phyloP scores from a whole-genome alignment of 2,329 filamentous ascomycete species.

The Aspergillaceae sp. region DNA sequence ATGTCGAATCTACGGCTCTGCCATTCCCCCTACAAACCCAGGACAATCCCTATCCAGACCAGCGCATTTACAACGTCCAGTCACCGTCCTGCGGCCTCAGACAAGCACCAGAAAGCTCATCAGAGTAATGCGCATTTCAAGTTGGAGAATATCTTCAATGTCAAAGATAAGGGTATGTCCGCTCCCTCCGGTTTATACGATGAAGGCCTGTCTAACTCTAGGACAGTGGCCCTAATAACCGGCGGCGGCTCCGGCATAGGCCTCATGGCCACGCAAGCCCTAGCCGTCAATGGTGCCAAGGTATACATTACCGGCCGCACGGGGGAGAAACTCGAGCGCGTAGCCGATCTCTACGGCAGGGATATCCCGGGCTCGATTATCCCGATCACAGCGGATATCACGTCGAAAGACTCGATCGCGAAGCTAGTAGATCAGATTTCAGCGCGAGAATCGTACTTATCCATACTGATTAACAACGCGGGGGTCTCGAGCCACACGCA shows the following conservation, averaged over 20 bases:
- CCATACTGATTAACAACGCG: conserved; percentile 63
- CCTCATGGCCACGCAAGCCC: conserved; percentile 52
- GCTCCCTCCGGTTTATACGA: background rate
- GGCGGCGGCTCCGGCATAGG: conserved; percentile 59
- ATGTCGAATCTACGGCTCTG: background rate
- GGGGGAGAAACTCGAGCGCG: conserved; percentile 27
- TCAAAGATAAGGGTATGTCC: conserved; percentile 38
- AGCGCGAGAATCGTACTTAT: conserved; percentile 54
- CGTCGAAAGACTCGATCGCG: conserved; percentile 53
- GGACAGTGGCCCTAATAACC: conserved; percentile 47
- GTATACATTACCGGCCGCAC: conserved; percentile 54
- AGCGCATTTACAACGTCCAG: background rate
- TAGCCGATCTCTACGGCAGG: conserved; percentile 35
- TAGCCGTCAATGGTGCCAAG: conserved; percentile 53
- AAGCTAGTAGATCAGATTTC: conserved; percentile 50
- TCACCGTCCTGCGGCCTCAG: background rate
- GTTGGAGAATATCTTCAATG: conserved; percentile 46
- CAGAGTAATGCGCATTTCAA: conserved; percentile 38
- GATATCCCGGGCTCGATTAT: conserved; percentile 50
- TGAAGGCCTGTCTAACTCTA: background rate
- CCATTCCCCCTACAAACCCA: background rate
- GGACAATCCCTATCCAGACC: background rate
- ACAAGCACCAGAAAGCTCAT: conserved; percentile 17
- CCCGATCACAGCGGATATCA: conserved; percentile 54
- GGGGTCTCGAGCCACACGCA: conserved; percentile 55